Evolutionary conservation across 2,329 filamentous ascomycete genomes (phyloP), one percentile per base, ranked within the genome.

Genomic region (Alternaria triticimaculans): DNA sequence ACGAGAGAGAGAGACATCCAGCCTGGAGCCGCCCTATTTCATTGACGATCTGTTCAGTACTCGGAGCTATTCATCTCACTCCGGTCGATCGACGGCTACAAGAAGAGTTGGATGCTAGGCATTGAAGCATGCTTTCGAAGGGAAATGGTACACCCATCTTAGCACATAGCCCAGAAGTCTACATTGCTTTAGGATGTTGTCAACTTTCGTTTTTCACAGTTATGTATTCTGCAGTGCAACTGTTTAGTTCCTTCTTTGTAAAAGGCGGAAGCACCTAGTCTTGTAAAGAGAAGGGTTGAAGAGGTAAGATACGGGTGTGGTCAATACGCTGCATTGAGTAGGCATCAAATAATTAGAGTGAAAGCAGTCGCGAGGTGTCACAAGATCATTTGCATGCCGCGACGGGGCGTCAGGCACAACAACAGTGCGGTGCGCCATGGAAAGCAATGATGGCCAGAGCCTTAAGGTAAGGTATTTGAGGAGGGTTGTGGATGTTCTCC

Each of bases 381-480:
- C 45, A 28, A 26, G 25, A 11, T 49, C 45, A 2, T 49, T 26
- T 18, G 25, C 45, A 28, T 18, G 25, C n/a, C n/a, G 1, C 23
- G 6, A 11, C 15, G n/a, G 25, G 45, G 23, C 45, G 23, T 28
- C 15, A 26, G 23, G 8, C 45, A 49, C 21, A 48, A 6, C 23
- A 26, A 48, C 23, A 23, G 15, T 49, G 7, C 23, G 45, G 45
- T 10, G 12, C 14, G 23, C 25, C 0, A 18, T 11, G 23, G n/a
- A n/a, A n/a, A 21, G 2, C 15, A n/a, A 5, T 49, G 9, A n/a
- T 49, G 28, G 1, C 4, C 45, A 49, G n/a, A 18, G 37, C 37
- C 0, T 9, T 10, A 1, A 41, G 2, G 1, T 41, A 5, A 26
- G 21, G 21, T 1, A 1, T 15, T 4, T 9, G 11, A 26, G 23